These are phyloP conservation scores for Camellia granthamiana DNA, from an alignment of 148 eudicot species.

Conservation along the genomic window DNA sequence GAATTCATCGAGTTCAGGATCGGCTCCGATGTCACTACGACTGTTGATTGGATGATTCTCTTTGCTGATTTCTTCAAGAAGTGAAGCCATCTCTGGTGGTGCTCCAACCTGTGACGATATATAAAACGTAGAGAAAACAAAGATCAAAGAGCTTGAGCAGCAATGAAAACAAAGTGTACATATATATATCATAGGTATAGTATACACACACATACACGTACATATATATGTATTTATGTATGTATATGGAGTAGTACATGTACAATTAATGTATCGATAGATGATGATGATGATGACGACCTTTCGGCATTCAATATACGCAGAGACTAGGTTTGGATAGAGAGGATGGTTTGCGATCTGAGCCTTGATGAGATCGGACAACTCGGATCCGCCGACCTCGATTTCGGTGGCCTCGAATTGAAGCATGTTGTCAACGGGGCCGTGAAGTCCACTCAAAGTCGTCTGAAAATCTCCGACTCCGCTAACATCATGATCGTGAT, in stretches of 20 bases:
- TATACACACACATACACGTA: neutral
- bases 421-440: neutral
- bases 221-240: neutral
- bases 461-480: neutral
- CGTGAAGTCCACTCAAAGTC: neutral
- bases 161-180: neutral
- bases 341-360: conserved; percentile 51
- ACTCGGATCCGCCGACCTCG: conserved; percentile 21
- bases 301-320: conserved; percentile 41
- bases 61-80: conserved; percentile 16
- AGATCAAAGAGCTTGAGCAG: neutral
- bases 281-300: conserved; percentile 16
- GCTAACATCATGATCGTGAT: neutral
- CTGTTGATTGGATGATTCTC: conserved; percentile 2
- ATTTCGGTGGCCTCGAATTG: conserved; percentile 9
- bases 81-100: conserved; percentile 22
- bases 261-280: neutral
- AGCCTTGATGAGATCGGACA: conserved; percentile 37
- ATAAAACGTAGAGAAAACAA: neutral
- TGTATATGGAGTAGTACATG: neutral
- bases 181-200: neutral
- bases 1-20: conserved; percentile 31
- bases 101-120: conserved; percentile 23
- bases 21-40: conserved; percentile 12
- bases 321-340: conserved; percentile 39